phyloP scores from a whole-genome alignment of 495 filamentous ascomycete species.

The Lichenothelia convexa region DNA sequence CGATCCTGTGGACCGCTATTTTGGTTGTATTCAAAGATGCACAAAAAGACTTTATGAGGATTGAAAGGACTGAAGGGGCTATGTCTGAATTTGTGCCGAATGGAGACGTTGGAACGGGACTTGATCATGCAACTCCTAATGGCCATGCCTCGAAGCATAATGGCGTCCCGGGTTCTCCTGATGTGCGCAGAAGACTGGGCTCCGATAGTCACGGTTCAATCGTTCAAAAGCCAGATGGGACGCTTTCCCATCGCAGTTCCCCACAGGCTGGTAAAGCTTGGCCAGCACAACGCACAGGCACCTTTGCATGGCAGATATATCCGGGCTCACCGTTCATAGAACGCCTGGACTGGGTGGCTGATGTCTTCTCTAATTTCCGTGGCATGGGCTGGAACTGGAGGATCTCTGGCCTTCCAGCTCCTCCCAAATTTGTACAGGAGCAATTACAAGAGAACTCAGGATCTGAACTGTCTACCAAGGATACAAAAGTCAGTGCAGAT shows the following conservation, averaged over 20 bases:
- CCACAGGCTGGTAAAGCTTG: background rate
- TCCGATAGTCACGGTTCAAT: background rate
- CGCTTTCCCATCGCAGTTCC: background rate
- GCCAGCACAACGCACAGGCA: conserved; percentile 1
- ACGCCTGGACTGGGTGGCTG: conserved; percentile 54
- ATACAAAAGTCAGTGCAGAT: conserved; percentile 7
- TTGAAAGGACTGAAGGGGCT: conserved; percentile 33
- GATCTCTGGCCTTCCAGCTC: conserved; percentile 36
- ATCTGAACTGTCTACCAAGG: conserved; percentile 7
- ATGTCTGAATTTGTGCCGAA: too few species aligned
- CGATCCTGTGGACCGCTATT: conserved; percentile 41
- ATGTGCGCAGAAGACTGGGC: too few species aligned
- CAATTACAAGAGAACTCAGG: conserved; percentile 19
- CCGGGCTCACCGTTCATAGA: conserved; percentile 36
- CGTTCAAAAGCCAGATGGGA: background rate
- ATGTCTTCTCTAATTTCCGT: conserved; percentile 49
- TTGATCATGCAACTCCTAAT: background rate
- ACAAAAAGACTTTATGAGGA: conserved; percentile 47
- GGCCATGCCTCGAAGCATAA: background rate
- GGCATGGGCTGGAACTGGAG: conserved; percentile 68
- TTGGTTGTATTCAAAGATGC: conserved; percentile 46
- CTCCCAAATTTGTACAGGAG: conserved; percentile 31
- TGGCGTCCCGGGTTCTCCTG: background rate
- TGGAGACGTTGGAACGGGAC: conserved; percentile 12
- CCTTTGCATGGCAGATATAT: conserved; percentile 50